phyloP scores from a whole-genome alignment of 2,329 filamentous ascomycete genomes.

The Gnomoniopsis sp. region DNA sequence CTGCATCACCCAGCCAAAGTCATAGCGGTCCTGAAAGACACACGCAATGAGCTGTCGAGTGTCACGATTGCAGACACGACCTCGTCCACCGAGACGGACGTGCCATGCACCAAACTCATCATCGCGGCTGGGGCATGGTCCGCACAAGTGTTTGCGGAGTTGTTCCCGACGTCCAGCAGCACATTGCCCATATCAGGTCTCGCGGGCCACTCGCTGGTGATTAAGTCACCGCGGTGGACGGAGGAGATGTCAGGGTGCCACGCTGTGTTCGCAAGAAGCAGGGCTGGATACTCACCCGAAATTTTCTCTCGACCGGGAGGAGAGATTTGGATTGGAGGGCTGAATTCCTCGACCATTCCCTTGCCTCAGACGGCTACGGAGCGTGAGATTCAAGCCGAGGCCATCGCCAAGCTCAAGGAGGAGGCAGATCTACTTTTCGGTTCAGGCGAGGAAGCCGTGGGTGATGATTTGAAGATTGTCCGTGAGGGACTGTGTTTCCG shows the following conservation, averaged over 20 bases:
- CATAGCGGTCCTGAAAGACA: slow-evolving; percentile 48
- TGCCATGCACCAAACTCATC: slow-evolving; percentile 64
- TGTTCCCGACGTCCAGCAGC: slow-evolving; percentile 57
- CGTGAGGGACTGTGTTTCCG: slow-evolving; percentile 70
- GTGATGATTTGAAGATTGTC: slow-evolving; percentile 57
- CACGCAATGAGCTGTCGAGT: slow-evolving; percentile 45
- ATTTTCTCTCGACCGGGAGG: slow-evolving; percentile 64
- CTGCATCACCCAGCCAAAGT: slow-evolving; percentile 63
- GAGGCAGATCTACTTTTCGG: slow-evolving; percentile 48
- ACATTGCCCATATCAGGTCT: slow-evolving; percentile 58
- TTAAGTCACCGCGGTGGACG: slow-evolving; percentile 57
- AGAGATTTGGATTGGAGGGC: slow-evolving; percentile 69
- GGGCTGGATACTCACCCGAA: slow-evolving; percentile 62
- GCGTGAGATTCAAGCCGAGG: slow-evolving; percentile 40
- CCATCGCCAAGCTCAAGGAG: slow-evolving; percentile 46
- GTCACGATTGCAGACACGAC: slow-evolving; percentile 46
- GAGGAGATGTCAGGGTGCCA: slow-evolving; percentile 53
- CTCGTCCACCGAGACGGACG: slow-evolving; percentile 41
- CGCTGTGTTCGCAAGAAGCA: slow-evolving; percentile 64
- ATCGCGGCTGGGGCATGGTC: slow-evolving; percentile 73
- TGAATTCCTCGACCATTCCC: slow-evolving; percentile 60
- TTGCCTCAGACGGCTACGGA: slow-evolving; percentile 56
- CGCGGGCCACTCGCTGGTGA: slow-evolving; percentile 69
- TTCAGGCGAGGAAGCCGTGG: slow-evolving; percentile 25
- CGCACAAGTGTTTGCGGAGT: slow-evolving; percentile 55